Evolutionary conservation across 108 stramenopile genomes (phyloP), one percentile per base, ranked within the genome.

Genomic region (Cyclotella choctawhatcheeana): DNA sequence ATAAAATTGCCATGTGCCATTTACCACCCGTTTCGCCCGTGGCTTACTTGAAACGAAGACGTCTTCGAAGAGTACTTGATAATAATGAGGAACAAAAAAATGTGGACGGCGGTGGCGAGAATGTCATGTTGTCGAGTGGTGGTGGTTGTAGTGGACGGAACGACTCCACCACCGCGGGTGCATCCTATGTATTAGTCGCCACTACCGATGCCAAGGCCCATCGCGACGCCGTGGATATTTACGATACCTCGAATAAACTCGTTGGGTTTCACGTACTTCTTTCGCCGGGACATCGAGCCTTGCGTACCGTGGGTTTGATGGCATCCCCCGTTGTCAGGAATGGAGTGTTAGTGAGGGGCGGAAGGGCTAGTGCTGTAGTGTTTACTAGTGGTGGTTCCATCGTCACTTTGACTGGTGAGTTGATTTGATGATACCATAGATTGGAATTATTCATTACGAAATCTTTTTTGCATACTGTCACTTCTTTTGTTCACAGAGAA

Each of bases 141-240:
- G n/a, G n/a, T n/a, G n/a, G n/a, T n/a, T n/a, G n/a, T n/a, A n/a
- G n/a, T n/a, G n/a, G 13, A n/a, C 45, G n/a, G 31, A 50, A 5
- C 34, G 37, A 73, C 64, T 22, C 24, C 5, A 27, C 56, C 18
- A 25, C 48, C 44, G 26, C 33, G 17, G 73, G 88, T 16, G 86
- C 86, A n/a, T 79, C 86, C 8, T 91, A 92, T 69, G 73, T 84
- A 26, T 65, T 94, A 29, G 85, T 94, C 13, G 87, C 93, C 34
- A 86, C 93, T 16, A 91, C 89, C 3, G 93, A 94, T 72, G 40
- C 68, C 47, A 94, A 94, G 37, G 90, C 91, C 0, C 74, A 84
- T n/a, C 81, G 93, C 21, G 93, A 94, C 74, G 89, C 91, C 6
- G 85, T 94, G 3, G 93, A 94, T 61, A 74, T 94, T 16, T 94